Evolutionary conservation across 352 stramenopile species (phyloP).

Genomic region (Globisporangium nagaii): DNA sequence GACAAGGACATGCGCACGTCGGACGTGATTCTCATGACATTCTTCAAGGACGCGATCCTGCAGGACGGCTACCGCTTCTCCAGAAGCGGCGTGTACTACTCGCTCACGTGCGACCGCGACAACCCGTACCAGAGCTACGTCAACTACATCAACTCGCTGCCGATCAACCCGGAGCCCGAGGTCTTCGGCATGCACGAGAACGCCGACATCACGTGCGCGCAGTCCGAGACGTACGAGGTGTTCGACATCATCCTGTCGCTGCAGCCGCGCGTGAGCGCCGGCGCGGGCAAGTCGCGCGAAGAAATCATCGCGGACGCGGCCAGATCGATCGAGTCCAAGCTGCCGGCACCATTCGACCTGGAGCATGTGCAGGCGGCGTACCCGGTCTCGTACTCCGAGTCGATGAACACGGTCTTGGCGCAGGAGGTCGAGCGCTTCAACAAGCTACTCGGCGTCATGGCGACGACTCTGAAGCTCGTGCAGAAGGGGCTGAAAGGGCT

Average conservation of each 20-base stretch:
- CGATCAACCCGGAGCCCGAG: conserved; percentile 87
- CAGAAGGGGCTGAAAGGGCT: conserved; percentile 72
- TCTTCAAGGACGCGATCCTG: conserved; percentile 84
- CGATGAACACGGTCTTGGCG: conserved; percentile 94
- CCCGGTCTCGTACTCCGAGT: conserved; percentile 89
- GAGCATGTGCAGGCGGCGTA: conserved; percentile 80
- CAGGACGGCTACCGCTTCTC: conserved; percentile 76
- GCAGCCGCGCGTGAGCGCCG: conserved; percentile 63
- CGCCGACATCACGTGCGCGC: conserved; percentile 89
- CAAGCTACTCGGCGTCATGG: conserved; percentile 64
- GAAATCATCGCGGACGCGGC: conserved; percentile 74
- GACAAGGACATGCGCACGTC: conserved; percentile 92
- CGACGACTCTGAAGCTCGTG: conserved; percentile 55
- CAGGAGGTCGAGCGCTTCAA: conserved; percentile 86
- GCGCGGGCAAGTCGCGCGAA: conserved; percentile 65
- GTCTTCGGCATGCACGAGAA: conserved; percentile 95
- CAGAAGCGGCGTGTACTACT: conserved; percentile 84
- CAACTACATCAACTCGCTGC: conserved; percentile 91
- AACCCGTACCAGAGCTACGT: conserved; percentile 82
- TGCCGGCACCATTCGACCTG: conserved; percentile 68
- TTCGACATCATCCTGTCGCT: conserved; percentile 86
- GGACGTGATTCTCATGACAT: conserved; percentile 86
- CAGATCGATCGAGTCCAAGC: conserved; percentile 55
- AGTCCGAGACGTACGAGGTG: conserved; percentile 84
- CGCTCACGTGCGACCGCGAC: conserved; percentile 64